Evolutionary conservation across 2,329 filamentous ascomycete genomes (phyloP).

Genomic region (Orbilia brochopaga): DNA sequence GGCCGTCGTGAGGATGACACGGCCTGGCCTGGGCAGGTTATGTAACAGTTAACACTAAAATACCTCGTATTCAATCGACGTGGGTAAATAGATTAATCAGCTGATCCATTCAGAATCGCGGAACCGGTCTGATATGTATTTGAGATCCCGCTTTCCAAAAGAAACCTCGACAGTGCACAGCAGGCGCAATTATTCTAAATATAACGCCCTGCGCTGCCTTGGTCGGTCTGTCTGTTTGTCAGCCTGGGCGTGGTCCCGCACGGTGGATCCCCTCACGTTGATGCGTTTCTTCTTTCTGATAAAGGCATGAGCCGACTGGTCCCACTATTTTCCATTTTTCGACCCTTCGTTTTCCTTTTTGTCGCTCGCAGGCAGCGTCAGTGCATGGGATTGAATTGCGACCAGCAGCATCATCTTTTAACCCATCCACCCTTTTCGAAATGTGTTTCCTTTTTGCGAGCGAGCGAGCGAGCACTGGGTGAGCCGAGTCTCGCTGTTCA

Average conservation of each 20-base stretch:
- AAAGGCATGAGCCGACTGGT: no score
- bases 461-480: no score
- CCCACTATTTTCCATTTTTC: no score
- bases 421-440: no score
- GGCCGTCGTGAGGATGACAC: slow-evolving; percentile 14
- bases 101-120: slow-evolving; percentile 16
- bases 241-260: slow-evolving; percentile 19
- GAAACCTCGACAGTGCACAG: slow-evolving; percentile 17
- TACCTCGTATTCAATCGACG: slow-evolving; percentile 47
- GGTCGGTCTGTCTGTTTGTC: neutral
- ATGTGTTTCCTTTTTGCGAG: no score
- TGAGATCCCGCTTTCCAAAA: slow-evolving; percentile 40
- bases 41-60: slow-evolving; percentile 41
- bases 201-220: slow-evolving; percentile 20
- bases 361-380: neutral
- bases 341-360: neutral
- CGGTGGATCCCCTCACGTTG: slow-evolving; percentile 5
- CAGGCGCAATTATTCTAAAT: slow-evolving; percentile 35
- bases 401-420: neutral
- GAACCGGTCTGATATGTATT: slow-evolving; percentile 26
- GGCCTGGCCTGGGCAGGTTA: slow-evolving; percentile 41
- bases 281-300: neutral
- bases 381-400: neutral
- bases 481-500: no score
- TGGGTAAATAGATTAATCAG: slow-evolving; percentile 51